These are phyloP conservation scores for Teunomyces kruisii DNA, from an alignment of 805 yeast species.

Conservation along the genomic window DNA sequence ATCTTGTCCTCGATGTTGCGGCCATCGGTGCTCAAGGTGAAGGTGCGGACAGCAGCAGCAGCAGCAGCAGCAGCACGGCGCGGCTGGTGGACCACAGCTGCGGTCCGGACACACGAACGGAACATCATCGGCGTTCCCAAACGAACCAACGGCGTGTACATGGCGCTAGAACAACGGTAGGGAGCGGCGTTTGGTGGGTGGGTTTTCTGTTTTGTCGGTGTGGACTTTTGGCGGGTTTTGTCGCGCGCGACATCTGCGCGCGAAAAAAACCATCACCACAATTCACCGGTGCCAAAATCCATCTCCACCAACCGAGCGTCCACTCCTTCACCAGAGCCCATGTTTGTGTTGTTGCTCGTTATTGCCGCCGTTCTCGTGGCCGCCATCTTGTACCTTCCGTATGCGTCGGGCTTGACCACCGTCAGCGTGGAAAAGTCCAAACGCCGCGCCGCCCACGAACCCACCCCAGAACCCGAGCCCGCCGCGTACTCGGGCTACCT, in stretches of 20 bases:
- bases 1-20: constrained; percentile 52
- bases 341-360: constrained; percentile 39
- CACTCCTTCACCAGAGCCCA: constrained; percentile 9
- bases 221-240: no score
- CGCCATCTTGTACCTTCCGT: constrained; percentile 46
- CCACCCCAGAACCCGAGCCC: background rate
- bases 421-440: constrained; percentile 28
- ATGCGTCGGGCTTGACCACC: constrained; percentile 49
- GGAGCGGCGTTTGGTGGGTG: background rate
- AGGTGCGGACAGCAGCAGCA: constrained; percentile 7
- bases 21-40: constrained; percentile 50
- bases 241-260: background rate
- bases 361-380: constrained; percentile 43
- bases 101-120: background rate
- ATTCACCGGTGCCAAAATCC: no score
- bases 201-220: background rate
- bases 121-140: background rate
- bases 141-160: background rate
- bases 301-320: no score
- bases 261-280: background rate
- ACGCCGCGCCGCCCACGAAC: constrained; percentile 6
- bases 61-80: no score
- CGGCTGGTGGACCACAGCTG: background rate
- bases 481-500: constrained; percentile 31
- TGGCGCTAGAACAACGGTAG: no score